Evolutionary conservation across 371 early-diverging fungal species (phyloP).

Genomic region (Mucor plumbeus): DNA sequence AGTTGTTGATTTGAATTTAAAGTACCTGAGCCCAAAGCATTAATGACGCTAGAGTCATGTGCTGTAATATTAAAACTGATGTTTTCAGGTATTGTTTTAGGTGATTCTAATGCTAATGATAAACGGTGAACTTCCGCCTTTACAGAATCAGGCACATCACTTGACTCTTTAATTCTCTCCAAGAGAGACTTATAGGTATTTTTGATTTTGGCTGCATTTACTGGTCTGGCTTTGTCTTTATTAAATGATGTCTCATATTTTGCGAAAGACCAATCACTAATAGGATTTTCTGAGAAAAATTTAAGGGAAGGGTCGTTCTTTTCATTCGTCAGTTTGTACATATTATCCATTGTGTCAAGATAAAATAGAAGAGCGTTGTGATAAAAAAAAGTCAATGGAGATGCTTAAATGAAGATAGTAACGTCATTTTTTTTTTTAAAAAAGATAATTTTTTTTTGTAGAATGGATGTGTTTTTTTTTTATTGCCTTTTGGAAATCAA

Average conservation of each 20-base stretch:
- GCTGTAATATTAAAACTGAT: slow-evolving; percentile 2
- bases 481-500: too few relatives aligned
- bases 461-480: too few relatives aligned
- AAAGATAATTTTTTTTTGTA: too few relatives aligned
- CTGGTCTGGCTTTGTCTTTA: neutral
- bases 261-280: slow-evolving; percentile 16
- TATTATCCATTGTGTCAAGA: neutral
- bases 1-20: slow-evolving; percentile 2
- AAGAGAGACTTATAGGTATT: slow-evolving; percentile 6
- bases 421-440: too few relatives aligned
- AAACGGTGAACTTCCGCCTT: slow-evolving; percentile 13
- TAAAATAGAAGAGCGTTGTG: too few relatives aligned
- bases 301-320: slow-evolving; percentile 9
- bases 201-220: slow-evolving; percentile 2
- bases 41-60: slow-evolving; percentile 12
- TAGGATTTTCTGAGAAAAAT: slow-evolving; percentile 15
- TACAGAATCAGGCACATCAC: slow-evolving; percentile 11
- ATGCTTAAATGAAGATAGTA: too few relatives aligned
- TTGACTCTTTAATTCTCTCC: slow-evolving; percentile 1
- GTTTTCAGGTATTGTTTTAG: neutral
- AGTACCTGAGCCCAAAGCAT: slow-evolving; percentile 13
- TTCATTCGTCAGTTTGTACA: slow-evolving; percentile 3
- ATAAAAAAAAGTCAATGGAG: too few relatives aligned
- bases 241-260: slow-evolving; percentile 3
- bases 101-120: slow-evolving; percentile 1